Conservation (phyloP, 768 basidiomycete genomes). For the Serendipita vermifera region DNA sequence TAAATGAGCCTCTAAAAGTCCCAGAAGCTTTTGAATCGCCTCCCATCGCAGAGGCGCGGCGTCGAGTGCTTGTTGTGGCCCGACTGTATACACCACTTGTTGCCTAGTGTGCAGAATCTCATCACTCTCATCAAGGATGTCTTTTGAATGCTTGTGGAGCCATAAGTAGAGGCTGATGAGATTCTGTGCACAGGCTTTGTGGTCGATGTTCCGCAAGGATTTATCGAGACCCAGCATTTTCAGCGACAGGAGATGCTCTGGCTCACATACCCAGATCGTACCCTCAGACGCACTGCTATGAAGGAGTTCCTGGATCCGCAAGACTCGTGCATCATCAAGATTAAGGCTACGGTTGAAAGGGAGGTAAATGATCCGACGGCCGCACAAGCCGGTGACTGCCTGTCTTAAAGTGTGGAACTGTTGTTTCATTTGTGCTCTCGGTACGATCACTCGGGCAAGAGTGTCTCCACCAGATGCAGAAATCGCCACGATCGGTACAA, state of each 20-base stretch:
- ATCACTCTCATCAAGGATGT: slow-evolving; percentile 14
- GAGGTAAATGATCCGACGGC: slow-evolving; percentile 36
- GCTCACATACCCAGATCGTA: slow-evolving; percentile 34
- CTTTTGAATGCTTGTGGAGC: slow-evolving; percentile 13
- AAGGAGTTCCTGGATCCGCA: neutral
- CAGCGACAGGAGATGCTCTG: slow-evolving; percentile 42
- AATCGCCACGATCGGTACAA: slow-evolving; percentile 30
- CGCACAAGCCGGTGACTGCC: slow-evolving; percentile 32
- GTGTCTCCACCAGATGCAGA: slow-evolving; percentile 30
- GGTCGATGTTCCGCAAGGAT: slow-evolving; percentile 13
- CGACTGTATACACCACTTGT: slow-evolving; percentile 37
- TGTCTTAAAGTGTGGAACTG: slow-evolving; percentile 38
- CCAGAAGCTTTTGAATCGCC: slow-evolving; percentile 28
- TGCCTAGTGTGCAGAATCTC: slow-evolving; percentile 35
- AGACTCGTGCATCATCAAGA: slow-evolving; percentile 9
- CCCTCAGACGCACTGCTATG: neutral
- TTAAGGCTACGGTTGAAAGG: slow-evolving; percentile 36
- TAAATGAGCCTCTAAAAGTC: slow-evolving; percentile 20
- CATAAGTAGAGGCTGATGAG: slow-evolving; percentile 13
- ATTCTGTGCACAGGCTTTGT: neutral
- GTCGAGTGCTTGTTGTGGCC: slow-evolving; percentile 27
- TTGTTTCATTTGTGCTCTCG: slow-evolving; percentile 34
- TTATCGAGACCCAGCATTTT: slow-evolving; percentile 35
- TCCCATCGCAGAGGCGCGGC: slow-evolving; percentile 34
- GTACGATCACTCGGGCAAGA: slow-evolving; percentile 36